Percentiles rank a stretch among this genome's conserved stretches.
phyloP scores from a whole-genome alignment of 225 moss, liverwort and hornwort species.

The Polytrichum commune region DNA sequence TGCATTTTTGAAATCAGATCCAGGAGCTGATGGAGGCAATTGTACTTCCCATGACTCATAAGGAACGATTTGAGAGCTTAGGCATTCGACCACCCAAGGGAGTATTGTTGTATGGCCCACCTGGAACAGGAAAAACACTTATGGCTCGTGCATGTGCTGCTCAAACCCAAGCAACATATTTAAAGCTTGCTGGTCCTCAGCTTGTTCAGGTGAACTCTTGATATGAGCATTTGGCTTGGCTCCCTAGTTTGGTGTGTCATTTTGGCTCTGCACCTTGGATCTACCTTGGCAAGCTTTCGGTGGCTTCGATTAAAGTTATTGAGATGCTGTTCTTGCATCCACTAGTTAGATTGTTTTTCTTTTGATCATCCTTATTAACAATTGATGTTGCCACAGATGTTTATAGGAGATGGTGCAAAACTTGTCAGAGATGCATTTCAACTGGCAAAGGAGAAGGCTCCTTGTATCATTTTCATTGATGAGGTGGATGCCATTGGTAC shows the following conservation, averaged over 20 bases:
- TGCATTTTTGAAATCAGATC: constrained; percentile 50
- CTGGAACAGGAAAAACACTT: constrained; percentile 96
- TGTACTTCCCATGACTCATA: constrained; percentile 96
- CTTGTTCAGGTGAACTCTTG: constrained; percentile 72
- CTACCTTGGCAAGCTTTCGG: too few relatives aligned
- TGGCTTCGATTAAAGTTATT: too few relatives aligned
- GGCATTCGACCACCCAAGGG: constrained; percentile 94
- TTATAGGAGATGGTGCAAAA: constrained; percentile 98
- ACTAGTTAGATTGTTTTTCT: not conserved
- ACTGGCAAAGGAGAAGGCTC: constrained; percentile 92
- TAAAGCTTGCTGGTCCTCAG: constrained; percentile 96
- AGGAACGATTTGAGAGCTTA: constrained; percentile 86
- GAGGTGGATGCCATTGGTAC: constrained; percentile 99
- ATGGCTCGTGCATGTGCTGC: constrained; percentile 95
- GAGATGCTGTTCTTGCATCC: too few relatives aligned
- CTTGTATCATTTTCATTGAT: constrained; percentile 97
- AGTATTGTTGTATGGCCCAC: constrained; percentile 90
- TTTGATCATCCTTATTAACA: constrained; percentile 13
- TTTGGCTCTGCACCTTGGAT: too few relatives aligned
- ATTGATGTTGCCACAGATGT: constrained; percentile 56
- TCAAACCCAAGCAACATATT: constrained; percentile 92
- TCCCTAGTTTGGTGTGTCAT: too few relatives aligned
- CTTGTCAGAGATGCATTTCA: constrained; percentile 94
- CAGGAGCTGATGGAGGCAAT: constrained; percentile 98
- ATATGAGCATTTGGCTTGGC: not conserved